A percentile compares a stretch with the other conserved stretches of the same genome.
Conservation (phyloP, 768 basidiomycete species). For the Lyophyllum atratum region DNA sequence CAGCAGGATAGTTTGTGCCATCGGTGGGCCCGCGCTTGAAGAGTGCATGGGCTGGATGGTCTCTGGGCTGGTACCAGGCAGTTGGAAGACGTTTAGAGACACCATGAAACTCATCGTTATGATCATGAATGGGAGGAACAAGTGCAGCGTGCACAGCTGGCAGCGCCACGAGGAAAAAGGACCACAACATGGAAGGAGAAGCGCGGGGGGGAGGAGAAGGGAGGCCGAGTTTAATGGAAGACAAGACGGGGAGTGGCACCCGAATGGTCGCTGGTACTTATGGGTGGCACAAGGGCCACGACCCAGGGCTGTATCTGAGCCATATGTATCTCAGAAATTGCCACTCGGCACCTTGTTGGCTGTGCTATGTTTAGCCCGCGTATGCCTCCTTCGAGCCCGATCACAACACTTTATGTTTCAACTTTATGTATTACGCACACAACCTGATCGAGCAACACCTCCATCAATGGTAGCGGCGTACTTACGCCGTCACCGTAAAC, state of each 20-base stretch:
- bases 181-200: slow-evolving; percentile 19
- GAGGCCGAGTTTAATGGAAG: not conserved
- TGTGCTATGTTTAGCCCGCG: not conserved
- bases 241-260: not conserved
- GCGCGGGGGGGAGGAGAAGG: not conserved
- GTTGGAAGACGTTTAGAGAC: slow-evolving; percentile 32
- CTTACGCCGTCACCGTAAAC: not conserved
- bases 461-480: not conserved
- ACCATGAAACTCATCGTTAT: slow-evolving; percentile 30
- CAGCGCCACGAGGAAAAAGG: slow-evolving; percentile 24
- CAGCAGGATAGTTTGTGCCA: slow-evolving; percentile 48
- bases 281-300: not conserved
- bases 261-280: not conserved
- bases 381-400: not conserved
- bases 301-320: not conserved
- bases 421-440: not conserved
- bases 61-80: slow-evolving; percentile 62
- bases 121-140: slow-evolving; percentile 24
- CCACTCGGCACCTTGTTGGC: not conserved
- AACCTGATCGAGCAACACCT: no score
- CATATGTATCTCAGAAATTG: not conserved
- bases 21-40: slow-evolving; percentile 61
- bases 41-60: slow-evolving; percentile 61
- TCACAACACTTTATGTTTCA: not conserved
- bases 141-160: slow-evolving; percentile 24